Base-by-base conservation (phyloP, 192 early-diverging fungal species). In the Funneliformis mosseae region DNA sequence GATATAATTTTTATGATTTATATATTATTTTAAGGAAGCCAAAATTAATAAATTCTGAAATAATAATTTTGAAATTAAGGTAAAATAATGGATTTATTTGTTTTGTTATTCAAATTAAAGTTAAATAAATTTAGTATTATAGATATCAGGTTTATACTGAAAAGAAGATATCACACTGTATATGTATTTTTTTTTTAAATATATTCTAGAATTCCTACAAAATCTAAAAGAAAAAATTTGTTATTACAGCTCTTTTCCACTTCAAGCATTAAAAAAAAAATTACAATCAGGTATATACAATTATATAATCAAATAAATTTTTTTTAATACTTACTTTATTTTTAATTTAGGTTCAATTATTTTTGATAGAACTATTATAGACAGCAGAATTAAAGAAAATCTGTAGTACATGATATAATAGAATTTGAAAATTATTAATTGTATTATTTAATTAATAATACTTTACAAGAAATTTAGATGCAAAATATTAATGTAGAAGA, bases 241-340 rank as follows among this genome's bases (percentile, higher is more conserved):
- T 63, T 4, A 10, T 63, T 63, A 63, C n/a, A 63, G 23, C 23
- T n/a, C 4, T 63, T 63, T 23, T 63, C n/a, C 8, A 63, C 61
- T n/a, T 63, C 61, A 8, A 63, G 61, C 10, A 63, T 63, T 63
- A 10, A 63, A 63, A 63, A 63, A 63, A 63, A 23, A 63, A 63
- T 23, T 4, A 63, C 23, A 3, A 7, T n/a, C 61, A 63, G 61
- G n/a, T 63, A 62, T 16, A 62, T 18, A n/a, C n/a, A 62, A 18
- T 18, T 62, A 18, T n/a, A 62, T 62, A 16, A 62, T 62, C 23
- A 18, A 21, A 18, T 62, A 62, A n/a, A 62, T 21, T n/a, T 62
- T 62, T 62, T 62, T 18, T 62, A 18, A n/a, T n/a, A n/a, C n/a
- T n/a, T n/a, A n/a, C n/a, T n/a, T n/a, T n/a, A n/a, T n/a, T 63